phyloP scores from a whole-genome alignment of 176 grass and related monocot species.

The Aegilops sharonensis region DNA sequence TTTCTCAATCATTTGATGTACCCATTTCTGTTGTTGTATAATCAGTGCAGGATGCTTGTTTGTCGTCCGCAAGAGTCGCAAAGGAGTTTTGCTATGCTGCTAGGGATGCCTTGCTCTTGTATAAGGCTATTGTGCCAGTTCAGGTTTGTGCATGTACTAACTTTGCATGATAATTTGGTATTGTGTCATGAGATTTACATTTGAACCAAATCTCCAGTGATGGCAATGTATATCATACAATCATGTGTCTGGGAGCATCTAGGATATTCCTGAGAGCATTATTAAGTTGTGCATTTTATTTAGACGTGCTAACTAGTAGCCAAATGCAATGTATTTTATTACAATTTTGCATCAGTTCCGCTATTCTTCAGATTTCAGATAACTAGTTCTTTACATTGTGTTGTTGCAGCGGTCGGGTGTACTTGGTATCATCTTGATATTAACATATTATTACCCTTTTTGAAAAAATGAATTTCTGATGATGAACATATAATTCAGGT shows the following conservation, averaged over 20 bases:
- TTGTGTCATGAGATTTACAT: not conserved
- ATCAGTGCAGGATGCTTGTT: slow-evolving; percentile 93
- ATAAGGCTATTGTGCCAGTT: slow-evolving; percentile 81
- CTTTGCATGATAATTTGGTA: slow-evolving; percentile 19
- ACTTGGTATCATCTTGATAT: not conserved
- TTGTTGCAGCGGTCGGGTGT: not conserved
- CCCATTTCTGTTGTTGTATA: slow-evolving; percentile 57
- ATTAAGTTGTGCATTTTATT: slow-evolving; percentile 11
- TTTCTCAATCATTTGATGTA: slow-evolving; percentile 41
- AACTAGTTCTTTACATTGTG: not conserved
- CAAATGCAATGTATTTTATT: not conserved
- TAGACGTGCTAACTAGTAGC: slow-evolving; percentile 5
- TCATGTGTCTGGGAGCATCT: slow-evolving; percentile 7
- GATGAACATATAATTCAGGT: not conserved
- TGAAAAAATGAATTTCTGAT: not conserved
- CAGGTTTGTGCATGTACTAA: slow-evolving; percentile 59
- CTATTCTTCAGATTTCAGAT: slow-evolving; percentile 27
- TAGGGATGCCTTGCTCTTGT: slow-evolving; percentile 90
- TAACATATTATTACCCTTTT: not conserved
- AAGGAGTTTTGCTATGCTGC: slow-evolving; percentile 89
- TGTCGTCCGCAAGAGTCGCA: slow-evolving; percentile 86
- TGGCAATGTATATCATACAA: not conserved
- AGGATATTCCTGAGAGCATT: not conserved
- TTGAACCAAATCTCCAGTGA: slow-evolving; percentile 16
- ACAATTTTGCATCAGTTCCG: not conserved